Conservation (phyloP, 2,329 filamentous ascomycete species). For the Colletotrichum sp. region DNA sequence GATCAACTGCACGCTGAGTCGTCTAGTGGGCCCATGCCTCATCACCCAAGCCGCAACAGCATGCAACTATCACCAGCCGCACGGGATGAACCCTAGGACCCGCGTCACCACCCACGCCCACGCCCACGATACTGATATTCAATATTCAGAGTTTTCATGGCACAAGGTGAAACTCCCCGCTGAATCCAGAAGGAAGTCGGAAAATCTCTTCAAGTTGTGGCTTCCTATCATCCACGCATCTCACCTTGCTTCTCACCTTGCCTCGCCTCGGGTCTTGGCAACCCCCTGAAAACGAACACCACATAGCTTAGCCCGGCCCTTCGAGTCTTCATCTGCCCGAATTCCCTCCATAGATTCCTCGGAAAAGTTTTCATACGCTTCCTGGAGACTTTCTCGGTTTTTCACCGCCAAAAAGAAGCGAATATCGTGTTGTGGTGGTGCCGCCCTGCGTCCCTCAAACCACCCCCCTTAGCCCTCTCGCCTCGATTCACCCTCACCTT, state of each 20-base stretch:
- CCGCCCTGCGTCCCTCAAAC: neutral
- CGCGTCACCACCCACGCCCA: neutral
- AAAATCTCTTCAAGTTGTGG: neutral
- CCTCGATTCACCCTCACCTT: neutral
- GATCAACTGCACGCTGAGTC: neutral
- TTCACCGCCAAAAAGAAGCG: neutral
- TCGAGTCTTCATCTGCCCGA: neutral
- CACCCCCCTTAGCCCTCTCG: neutral
- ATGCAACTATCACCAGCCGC: neutral
- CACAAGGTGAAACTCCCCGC: neutral
- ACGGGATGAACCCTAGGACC: neutral
- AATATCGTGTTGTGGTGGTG: neutral
- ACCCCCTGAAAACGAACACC: neutral
- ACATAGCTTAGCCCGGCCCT: neutral
- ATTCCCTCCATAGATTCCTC: fast-evolving
- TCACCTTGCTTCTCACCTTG: neutral
- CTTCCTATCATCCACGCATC: neutral
- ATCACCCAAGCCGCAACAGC: neutral
- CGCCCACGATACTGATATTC: neutral
- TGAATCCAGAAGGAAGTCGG: neutral
- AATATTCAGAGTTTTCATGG: neutral
- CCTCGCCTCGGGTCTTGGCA: neutral
- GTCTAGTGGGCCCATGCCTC: neutral
- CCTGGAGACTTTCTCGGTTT: fast-evolving
- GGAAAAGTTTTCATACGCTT: neutral